Evolutionary conservation across 805 yeast species (phyloP).

Genomic region (Pichia phayaonensis): DNA sequence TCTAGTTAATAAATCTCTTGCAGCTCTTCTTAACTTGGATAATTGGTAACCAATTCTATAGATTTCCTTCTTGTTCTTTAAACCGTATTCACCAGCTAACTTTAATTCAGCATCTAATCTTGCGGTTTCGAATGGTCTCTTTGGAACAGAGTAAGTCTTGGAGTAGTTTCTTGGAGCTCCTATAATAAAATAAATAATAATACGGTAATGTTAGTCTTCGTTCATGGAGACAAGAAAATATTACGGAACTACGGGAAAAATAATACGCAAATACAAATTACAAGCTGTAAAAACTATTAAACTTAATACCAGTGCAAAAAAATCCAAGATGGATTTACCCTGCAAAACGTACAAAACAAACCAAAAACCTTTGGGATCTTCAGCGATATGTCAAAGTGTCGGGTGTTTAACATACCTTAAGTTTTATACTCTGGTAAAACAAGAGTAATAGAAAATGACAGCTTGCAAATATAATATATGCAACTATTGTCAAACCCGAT

Average conservation of each 20-base stretch:
- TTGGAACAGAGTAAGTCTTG: conserved; percentile 99
- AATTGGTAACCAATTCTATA: conserved; percentile 99
- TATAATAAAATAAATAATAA: conserved; percentile 20
- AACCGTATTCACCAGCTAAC: conserved; percentile 99
- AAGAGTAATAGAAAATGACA: neutral
- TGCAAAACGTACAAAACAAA: neutral
- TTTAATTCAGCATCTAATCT: conserved; percentile 99
- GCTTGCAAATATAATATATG: neutral
- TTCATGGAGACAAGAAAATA: neutral
- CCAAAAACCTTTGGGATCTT: neutral
- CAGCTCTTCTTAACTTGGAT: conserved; percentile 99
- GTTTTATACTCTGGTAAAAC: neutral
- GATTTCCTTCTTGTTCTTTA: conserved; percentile 99
- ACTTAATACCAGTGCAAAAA: neutral
- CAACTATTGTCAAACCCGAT: conserved; percentile 4
- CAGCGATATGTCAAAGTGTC: conserved; percentile 61
- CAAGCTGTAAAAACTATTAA: neutral
- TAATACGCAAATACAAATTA: neutral
- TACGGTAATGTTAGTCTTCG: conserved; percentile 1
- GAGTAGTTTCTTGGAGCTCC: conserved; percentile 99
- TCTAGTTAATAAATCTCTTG: conserved; percentile 99
- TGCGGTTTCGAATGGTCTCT: conserved; percentile 98
- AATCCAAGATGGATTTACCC: neutral
- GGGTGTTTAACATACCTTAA: conserved; percentile 55
- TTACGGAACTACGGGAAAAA: conserved; percentile 27